A percentile compares a stretch with the other conserved stretches of the same genome.
Evolutionary conservation across 495 filamentous ascomycete species (phyloP).

Genomic region (Penicillium simplicissimum): DNA sequence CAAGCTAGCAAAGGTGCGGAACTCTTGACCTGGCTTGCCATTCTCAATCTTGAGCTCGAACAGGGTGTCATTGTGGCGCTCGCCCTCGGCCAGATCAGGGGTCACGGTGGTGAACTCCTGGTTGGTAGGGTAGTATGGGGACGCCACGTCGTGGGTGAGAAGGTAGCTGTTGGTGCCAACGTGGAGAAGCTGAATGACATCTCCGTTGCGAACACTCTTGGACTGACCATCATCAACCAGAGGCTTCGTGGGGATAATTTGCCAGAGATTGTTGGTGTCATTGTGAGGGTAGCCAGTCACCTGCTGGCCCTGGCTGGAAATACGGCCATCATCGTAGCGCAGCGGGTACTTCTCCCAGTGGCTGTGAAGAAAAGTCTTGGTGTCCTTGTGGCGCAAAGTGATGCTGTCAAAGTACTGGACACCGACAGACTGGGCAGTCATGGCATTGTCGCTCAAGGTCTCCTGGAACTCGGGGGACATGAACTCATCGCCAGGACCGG

Average conservation of each 20-base stretch:
- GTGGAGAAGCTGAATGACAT: slow-evolving; percentile 85
- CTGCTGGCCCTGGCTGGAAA: slow-evolving; percentile 96
- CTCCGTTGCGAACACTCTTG: slow-evolving; percentile 76
- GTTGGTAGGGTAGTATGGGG: slow-evolving; percentile 94
- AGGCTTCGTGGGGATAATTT: slow-evolving; percentile 71
- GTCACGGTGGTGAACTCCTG: slow-evolving; percentile 93
- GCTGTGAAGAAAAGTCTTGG: slow-evolving; percentile 92
- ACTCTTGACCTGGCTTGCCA: slow-evolving; percentile 77
- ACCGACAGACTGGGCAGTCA: slow-evolving; percentile 79
- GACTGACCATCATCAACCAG: slow-evolving; percentile 51
- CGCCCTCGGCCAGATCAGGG: slow-evolving; percentile 69
- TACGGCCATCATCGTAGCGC: slow-evolving; percentile 94
- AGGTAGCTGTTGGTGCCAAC: slow-evolving; percentile 84
- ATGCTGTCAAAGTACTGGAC: slow-evolving; percentile 91
- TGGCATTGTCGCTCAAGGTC: slow-evolving; percentile 89
- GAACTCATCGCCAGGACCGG: slow-evolving; percentile 96
- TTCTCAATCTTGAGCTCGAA: slow-evolving; percentile 92
- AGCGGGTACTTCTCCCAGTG: slow-evolving; percentile 87
- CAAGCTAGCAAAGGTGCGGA: slow-evolving; percentile 84
- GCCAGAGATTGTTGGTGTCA: slow-evolving; percentile 98
- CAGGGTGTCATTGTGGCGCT: slow-evolving; percentile 83
- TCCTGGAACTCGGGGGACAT: slow-evolving; percentile 99
- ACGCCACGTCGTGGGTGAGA: slow-evolving; percentile 97
- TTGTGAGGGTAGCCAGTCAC: slow-evolving; percentile 98
- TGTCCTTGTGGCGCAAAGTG: slow-evolving; percentile 92